Conservation (phyloP, 352 stramenopile genomes). For the Phytophthora niederhauseri region DNA sequence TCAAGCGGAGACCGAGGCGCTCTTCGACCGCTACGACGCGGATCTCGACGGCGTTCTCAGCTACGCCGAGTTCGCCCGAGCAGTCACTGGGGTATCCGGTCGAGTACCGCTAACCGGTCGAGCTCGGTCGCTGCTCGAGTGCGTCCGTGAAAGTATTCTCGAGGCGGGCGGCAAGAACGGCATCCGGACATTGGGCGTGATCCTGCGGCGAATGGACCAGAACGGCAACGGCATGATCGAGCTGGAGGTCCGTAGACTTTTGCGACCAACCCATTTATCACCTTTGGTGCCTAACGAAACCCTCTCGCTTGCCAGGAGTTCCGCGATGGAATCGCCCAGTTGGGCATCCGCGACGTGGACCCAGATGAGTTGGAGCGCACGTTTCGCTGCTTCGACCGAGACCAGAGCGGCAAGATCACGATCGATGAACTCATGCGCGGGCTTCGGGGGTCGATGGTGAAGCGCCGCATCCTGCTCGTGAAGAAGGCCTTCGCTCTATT, state of each 20-base stretch:
- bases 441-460: constrained; percentile 80
- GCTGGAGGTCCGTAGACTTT: constrained; percentile 41
- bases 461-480: constrained; percentile 83
- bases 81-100: constrained; percentile 45
- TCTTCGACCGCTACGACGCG: constrained; percentile 91
- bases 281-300: not conserved
- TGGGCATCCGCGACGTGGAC: constrained; percentile 49
- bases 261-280: not conserved
- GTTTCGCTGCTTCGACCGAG: constrained; percentile 83
- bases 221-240: constrained; percentile 81
- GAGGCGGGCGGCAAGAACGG: constrained; percentile 74
- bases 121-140: constrained; percentile 44
- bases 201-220: constrained; percentile 80
- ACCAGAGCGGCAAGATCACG: constrained; percentile 84
- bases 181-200: constrained; percentile 67
- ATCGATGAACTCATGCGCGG: constrained; percentile 91
- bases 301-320: constrained; percentile 50
- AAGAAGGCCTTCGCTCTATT: constrained; percentile 83
- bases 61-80: constrained; percentile 75
- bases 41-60: constrained; percentile 80
- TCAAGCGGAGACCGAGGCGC: constrained; percentile 79
- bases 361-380: constrained; percentile 51
- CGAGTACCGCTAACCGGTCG: constrained; percentile 14
- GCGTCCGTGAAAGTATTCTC: constrained; percentile 59
- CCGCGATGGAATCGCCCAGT: constrained; percentile 50